Evolutionary conservation across 2,329 filamentous ascomycete species (phyloP).

Genomic region (Colletotrichum echinochloae): DNA sequence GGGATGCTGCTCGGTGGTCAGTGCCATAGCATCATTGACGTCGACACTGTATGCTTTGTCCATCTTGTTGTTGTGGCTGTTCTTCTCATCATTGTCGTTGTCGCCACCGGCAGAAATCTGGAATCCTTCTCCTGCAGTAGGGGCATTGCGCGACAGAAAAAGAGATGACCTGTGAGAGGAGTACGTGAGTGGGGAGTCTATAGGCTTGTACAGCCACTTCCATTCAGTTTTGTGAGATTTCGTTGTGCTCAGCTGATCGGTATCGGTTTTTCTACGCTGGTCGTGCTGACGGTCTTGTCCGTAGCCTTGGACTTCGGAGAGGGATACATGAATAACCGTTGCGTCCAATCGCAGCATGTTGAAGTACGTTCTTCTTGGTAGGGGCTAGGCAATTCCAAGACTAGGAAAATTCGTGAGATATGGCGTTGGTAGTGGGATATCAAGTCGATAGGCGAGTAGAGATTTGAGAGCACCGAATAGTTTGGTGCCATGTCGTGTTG

Average conservation of each 20-base stretch:
- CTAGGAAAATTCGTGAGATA: too few relatives aligned
- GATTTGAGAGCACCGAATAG: neutral
- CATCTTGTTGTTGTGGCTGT: neutral
- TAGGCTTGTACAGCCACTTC: neutral
- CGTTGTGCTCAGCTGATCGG: neutral
- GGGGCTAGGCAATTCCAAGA: too few relatives aligned
- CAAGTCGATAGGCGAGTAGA: neutral
- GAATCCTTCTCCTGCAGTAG: neutral
- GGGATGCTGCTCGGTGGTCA: neutral
- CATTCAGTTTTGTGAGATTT: neutral
- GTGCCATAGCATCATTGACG: neutral
- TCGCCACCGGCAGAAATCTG: neutral
- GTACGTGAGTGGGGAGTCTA: neutral
- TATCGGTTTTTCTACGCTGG: neutral
- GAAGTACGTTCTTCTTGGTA: neutral
- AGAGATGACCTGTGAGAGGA: neutral
- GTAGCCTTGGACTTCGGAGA: conserved; percentile 49
- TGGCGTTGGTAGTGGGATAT: neutral
- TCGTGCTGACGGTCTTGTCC: neutral
- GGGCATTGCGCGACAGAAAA: neutral
- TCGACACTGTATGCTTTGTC: neutral
- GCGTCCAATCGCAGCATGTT: conserved; percentile 57
- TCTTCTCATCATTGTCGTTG: neutral
- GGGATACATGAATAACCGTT: conserved; percentile 54
- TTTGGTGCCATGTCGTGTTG: neutral